Evolutionary conservation across 495 filamentous ascomycete species (phyloP), one percentile per base, ranked within the genome.

Genomic region (Elaphomyces granulatus): DNA sequence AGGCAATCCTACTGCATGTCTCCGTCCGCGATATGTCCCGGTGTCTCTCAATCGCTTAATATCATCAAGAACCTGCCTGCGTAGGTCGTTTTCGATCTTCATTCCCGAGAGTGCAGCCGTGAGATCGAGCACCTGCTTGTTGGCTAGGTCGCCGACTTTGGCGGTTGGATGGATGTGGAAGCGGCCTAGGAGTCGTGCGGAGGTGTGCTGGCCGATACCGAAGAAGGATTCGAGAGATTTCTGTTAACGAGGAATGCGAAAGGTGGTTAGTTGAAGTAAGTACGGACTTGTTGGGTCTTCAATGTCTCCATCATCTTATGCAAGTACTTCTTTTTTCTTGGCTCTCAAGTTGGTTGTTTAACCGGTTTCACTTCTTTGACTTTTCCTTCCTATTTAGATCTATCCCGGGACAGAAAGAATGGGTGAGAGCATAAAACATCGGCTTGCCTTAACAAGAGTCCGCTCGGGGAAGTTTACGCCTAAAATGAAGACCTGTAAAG

Each of bases 11-110:
- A 93, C 79, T 30, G 87, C 88, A 70, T 98, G 90, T 45, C 92
- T 66, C 56, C 83, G 74, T 39, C 90, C 90, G 28, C 92, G 67
- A 59, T 94, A 93, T 9, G 82, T 76, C 23, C 88, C 88, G 62
- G 93, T 94, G 56, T 94, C 87, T 54, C 80, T 78, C 56, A 98
- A 52, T 23, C 90, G 71, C 51, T 70, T 71, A 48, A 98, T 93
- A 52, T 96, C 83, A 20, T 94, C 85, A 47, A 74, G 61, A 31
- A 94, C 48, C 38, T 83, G 66, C 55, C 78, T 68, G 53, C 76
- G 66, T 43, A 93, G 66, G 47, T 98, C 87, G 50, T 83, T 94
- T 57, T 96, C 92, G 44, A 94, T 85, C 32, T 79, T 92, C 87
- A 98, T 87, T 8, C 76, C 78, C 4, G 87, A 83, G 30, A 98